phyloP scores from a whole-genome alignment of 805 yeast species.

The Zygosaccharomyces bailii region DNA sequence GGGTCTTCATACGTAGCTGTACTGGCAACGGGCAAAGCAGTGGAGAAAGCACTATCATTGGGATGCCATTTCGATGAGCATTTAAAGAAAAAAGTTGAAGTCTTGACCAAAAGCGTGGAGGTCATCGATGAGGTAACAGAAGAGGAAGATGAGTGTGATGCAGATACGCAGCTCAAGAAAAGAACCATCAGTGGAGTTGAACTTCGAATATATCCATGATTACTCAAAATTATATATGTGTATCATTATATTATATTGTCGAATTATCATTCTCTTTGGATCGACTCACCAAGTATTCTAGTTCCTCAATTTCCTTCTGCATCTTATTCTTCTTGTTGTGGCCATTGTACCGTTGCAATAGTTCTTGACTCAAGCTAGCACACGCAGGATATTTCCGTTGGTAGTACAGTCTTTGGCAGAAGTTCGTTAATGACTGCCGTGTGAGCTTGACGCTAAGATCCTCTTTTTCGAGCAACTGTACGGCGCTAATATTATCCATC shows the following conservation, averaged over 20 bases:
- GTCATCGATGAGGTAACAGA: slow-evolving; percentile 65
- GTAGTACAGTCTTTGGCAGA: slow-evolving; percentile 63
- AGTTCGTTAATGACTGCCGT: slow-evolving; percentile 52
- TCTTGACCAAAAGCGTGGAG: slow-evolving; percentile 59
- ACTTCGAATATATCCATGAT: slow-evolving; percentile 36
- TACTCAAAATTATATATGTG: neutral
- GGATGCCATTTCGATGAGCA: slow-evolving; percentile 57
- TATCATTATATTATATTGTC: slow-evolving; percentile 9
- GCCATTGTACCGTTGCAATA: slow-evolving; percentile 37
- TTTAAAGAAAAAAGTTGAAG: slow-evolving; percentile 50
- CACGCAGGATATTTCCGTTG: slow-evolving; percentile 51
- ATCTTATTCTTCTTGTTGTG: slow-evolving; percentile 41
- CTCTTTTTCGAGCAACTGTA: slow-evolving; percentile 2
- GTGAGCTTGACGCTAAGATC: slow-evolving; percentile 46
- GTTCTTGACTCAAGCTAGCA: slow-evolving; percentile 40
- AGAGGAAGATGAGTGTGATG: slow-evolving; percentile 28
- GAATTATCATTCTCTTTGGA: slow-evolving; percentile 7
- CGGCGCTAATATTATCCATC: slow-evolving; percentile 19
- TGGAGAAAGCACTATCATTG: slow-evolving; percentile 58
- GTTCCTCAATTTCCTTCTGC: slow-evolving; percentile 50
- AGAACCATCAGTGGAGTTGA: slow-evolving; percentile 45
- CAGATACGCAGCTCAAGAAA: slow-evolving; percentile 32
- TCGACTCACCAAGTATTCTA: slow-evolving; percentile 33
- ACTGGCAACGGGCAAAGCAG: slow-evolving; percentile 74
- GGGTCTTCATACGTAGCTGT: slow-evolving; percentile 50